Conservation (phyloP, 176 grass and related monocot genomes). For the Elymus sibiricus region DNA sequence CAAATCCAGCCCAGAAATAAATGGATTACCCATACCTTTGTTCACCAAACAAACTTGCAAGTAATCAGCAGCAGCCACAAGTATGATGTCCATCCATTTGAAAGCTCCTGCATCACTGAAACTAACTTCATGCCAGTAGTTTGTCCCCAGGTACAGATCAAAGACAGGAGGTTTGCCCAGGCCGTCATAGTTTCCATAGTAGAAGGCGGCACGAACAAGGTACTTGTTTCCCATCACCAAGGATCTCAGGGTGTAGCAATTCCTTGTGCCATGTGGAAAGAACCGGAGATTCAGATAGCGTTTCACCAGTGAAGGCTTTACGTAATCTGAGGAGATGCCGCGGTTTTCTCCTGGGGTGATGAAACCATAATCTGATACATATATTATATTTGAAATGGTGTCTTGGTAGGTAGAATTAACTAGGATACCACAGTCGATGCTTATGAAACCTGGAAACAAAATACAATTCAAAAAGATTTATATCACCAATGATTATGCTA, state of each 20-base stretch:
- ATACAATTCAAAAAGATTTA: not conserved
- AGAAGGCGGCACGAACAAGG: slow-evolving; percentile 42
- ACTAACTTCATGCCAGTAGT: slow-evolving; percentile 30
- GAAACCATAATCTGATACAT: slow-evolving; percentile 54
- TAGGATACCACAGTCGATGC: slow-evolving; percentile 51
- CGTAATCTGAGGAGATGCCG: slow-evolving; percentile 33
- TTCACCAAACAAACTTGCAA: slow-evolving; percentile 55
- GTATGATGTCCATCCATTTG: slow-evolving; percentile 42
- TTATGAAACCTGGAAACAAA: slow-evolving; percentile 60
- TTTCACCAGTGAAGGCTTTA: not conserved
- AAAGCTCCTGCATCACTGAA: not conserved
- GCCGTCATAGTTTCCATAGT: slow-evolving; percentile 57
- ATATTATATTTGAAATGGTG: slow-evolving; percentile 15
- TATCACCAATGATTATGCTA: not conserved
- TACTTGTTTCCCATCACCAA: slow-evolving; percentile 44
- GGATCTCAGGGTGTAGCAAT: slow-evolving; percentile 60
- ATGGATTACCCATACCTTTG: slow-evolving; percentile 39
- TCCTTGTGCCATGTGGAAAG: slow-evolving; percentile 34
- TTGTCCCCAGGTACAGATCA: slow-evolving; percentile 53
- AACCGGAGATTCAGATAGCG: slow-evolving; percentile 14
- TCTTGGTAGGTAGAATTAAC: slow-evolving; percentile 26
- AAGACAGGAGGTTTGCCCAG: slow-evolving; percentile 37
- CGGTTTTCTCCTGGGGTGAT: slow-evolving; percentile 43
- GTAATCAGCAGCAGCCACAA: slow-evolving; percentile 32
- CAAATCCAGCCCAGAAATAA: slow-evolving; percentile 50